Base-by-base conservation (phyloP, 2,329 filamentous ascomycete species). In the Talaromyces sp. region DNA sequence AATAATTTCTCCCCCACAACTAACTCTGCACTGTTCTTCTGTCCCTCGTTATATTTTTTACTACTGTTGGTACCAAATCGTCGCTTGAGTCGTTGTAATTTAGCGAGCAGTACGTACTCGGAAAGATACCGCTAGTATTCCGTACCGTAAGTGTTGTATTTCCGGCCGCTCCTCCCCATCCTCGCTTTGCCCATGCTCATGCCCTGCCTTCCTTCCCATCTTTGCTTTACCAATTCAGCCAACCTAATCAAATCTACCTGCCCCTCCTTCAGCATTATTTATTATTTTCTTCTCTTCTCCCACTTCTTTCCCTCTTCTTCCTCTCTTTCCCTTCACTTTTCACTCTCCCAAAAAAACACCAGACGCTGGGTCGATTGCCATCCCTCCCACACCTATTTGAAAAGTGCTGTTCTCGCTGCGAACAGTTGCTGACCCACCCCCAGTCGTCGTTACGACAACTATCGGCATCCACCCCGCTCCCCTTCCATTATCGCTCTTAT, bases 401-500 rank as follows among this genome's bases (percentile, higher is more conserved):
- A 33, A 36, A 37, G 48, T 39, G 21, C 33, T 22, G 35, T 35
- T 28, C 57, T 50, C 39, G 43, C 45, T 56, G 41, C 39, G 53
- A 54, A 59, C 51, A 59, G 45, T 36, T 58, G 53, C 33, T 59
- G 57, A 59, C 53, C 57, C 57, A 45, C 53, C 51, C 56, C 57
- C 57, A 59, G 53, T 55, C 57, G 57, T 59, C 53, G 57, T 59
- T 52, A 59, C 57, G 57, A 59, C 57, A 56, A 50, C 21, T 52
- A 56, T 59, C 53, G 52, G 52, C 51, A 35, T 54, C 22, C 51
- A 54, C 41, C 57, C 57, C 57, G 57, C 57, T 45, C 45, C 7
- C 35, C 19, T 56, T 56, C 57, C 57, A 43, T 25, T 59, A 59
- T 59, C 57, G 53, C 52, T 56, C 51, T 46, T 40, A 17, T 31